phyloP scores from a whole-genome alignment of 176 grass and related monocot species.

The Urochloa ruziziensis region DNA sequence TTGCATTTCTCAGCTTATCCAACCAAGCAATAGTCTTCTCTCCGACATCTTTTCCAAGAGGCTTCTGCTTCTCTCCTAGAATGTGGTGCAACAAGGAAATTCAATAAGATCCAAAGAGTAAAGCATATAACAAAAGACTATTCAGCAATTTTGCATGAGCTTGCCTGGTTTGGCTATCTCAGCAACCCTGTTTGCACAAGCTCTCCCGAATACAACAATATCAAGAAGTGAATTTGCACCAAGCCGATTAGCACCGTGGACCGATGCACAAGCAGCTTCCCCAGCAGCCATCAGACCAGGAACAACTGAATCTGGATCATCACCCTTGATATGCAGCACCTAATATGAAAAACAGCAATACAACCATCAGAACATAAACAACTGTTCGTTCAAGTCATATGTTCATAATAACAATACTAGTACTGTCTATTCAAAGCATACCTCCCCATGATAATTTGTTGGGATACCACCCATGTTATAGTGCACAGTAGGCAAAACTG shows the following conservation, averaged over 20 bases:
- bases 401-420: constrained; percentile 7
- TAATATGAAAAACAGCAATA: constrained; percentile 33
- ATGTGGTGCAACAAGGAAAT: constrained; percentile 1
- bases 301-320: constrained; percentile 60
- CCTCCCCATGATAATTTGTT: constrained; percentile 95
- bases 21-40: constrained; percentile 78
- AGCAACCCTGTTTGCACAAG: constrained; percentile 72
- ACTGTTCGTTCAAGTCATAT: not conserved
- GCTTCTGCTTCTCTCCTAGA: constrained; percentile 69
- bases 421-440: constrained; percentile 18
- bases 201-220: constrained; percentile 84
- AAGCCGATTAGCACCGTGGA: constrained; percentile 70
- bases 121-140: not conserved
- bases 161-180: constrained; percentile 62
- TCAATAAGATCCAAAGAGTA: not conserved
- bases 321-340: constrained; percentile 65
- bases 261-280: constrained; percentile 76
- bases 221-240: constrained; percentile 83
- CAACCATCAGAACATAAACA: not conserved
- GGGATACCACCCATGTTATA: constrained; percentile 99
- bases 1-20: constrained; percentile 69
- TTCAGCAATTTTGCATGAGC: not conserved
- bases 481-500: constrained; percentile 93
- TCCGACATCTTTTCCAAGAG: constrained; percentile 58
- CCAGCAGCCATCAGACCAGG: constrained; percentile 75